Evolutionary conservation across 163 green algal genomes (phyloP).

Genomic region (Scenedesmus sp.): DNA sequence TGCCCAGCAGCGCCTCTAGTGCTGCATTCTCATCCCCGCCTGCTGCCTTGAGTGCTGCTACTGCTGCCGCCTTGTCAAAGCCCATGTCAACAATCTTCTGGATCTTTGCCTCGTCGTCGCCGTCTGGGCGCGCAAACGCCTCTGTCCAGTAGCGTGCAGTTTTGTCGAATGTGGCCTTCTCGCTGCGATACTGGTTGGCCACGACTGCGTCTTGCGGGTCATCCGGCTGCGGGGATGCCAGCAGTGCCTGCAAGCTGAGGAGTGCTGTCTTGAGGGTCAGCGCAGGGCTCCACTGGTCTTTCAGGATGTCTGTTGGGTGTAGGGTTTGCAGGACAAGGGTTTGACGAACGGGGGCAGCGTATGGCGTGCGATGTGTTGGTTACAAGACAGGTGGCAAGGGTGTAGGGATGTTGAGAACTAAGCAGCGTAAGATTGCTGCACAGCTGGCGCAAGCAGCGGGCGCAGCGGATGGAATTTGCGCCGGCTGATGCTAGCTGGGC

Average conservation of each 20-base stretch:
- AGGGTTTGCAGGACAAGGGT: neutral
- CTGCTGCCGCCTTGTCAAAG: conserved; percentile 72
- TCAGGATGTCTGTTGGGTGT: conserved; percentile 79
- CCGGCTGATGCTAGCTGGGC: no score
- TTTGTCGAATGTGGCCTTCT: conserved; percentile 74
- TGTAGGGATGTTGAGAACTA: no score
- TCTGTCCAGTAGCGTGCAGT: conserved; percentile 78
- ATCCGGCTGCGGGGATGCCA: conserved; percentile 86
- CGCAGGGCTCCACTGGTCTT: conserved; percentile 93
- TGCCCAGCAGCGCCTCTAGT: conserved; percentile 75
- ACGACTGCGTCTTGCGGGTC: conserved; percentile 96
- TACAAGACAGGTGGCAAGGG: no score
- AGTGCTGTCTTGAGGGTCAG: conserved; percentile 95
- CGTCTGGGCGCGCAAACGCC: conserved; percentile 66
- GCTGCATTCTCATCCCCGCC: conserved; percentile 84
- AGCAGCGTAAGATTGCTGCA: no score
- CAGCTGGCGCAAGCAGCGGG: no score
- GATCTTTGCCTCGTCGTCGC: conserved; percentile 58
- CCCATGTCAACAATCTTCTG: conserved; percentile 87
- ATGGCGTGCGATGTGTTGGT: no score
- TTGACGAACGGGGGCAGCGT: neutral
- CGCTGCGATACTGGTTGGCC: conserved; percentile 86
- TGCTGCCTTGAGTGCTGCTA: conserved; percentile 67
- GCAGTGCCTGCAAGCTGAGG: conserved; percentile 89
- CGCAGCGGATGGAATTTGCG: no score